Evolutionary conservation across 1,139 yeast genomes (phyloP), one percentile per base, ranked within the genome.

Genomic region (Hyphopichia buzzinii): DNA sequence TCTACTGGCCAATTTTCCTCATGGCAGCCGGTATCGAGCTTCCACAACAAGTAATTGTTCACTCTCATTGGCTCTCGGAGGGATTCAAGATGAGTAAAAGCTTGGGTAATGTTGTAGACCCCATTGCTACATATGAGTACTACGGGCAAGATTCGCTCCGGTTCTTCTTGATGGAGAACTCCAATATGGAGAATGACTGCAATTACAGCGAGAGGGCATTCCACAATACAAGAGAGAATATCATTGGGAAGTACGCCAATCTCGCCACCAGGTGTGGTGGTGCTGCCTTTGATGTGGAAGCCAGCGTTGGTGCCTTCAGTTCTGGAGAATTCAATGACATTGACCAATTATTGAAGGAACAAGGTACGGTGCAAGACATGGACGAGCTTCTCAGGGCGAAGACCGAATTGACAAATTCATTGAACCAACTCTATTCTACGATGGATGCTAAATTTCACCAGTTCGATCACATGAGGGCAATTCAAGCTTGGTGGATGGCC

Each of bases 21-120:
- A 64, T 90, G 72, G 97, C 97, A 0, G 94, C 95, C 0, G 82
- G 73, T 0, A 54, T 86, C 1, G 77, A 77, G 3, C 54, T 83
- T 8, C 97, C 97, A 0, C 62, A 71, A 29, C 84, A 81, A 44
- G 77, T 92, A 4, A 73, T 89, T 10, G 96, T 92, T 1, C 99
- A 92, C 61, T 83, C 95, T 3, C 98, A 92, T 57, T 92, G 98
- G 98, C 69, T 90, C 13, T 76, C 86, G 59, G 84, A 81, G 31
- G 97, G 97, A 0, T 67, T 79, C 36, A 92, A 92, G 55, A 92
- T 92, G 98, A 85, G 96, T 40, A 92, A 92, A 52, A 84, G 95
- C 39, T 62, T 83, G 39, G 97, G 97, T 0, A 92, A 92, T 56
- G 97, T 92, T n/a, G 95, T 92, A 8, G 97, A 94, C 52, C 98